Conservation (phyloP, 805 yeast species). For the Lipomyces spencermartinsiae region DNA sequence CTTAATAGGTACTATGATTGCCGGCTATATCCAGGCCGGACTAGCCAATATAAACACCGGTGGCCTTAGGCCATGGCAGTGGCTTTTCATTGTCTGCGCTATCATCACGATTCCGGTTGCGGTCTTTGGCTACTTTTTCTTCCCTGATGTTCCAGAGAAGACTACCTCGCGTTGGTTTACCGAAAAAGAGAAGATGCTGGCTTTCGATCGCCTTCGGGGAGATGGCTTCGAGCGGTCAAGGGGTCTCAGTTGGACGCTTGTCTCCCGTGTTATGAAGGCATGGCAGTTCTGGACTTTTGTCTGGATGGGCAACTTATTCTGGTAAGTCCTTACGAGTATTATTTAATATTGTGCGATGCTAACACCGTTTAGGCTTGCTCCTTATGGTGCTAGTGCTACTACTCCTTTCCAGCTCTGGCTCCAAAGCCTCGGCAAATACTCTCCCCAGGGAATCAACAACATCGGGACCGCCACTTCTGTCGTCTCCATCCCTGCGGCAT, state of each 20-base stretch:
- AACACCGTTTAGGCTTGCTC: slow-evolving; percentile 20
- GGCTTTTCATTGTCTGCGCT: slow-evolving; percentile 76
- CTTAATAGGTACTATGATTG: slow-evolving; percentile 67
- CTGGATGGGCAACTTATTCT: slow-evolving; percentile 50
- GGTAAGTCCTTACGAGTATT: slow-evolving; percentile 12
- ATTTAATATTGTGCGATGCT: not conserved
- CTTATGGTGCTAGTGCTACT: slow-evolving; percentile 53
- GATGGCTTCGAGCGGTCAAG: slow-evolving; percentile 45
- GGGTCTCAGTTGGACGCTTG: slow-evolving; percentile 46
- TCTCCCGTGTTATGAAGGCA: slow-evolving; percentile 55
- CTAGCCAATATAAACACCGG: slow-evolving; percentile 55
- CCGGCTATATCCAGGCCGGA: slow-evolving; percentile 68
- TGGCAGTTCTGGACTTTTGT: slow-evolving; percentile 53
- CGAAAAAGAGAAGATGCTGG: slow-evolving; percentile 62
- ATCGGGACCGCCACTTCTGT: slow-evolving; percentile 64
- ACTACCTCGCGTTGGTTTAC: slow-evolving; percentile 61
- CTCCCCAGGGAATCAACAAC: slow-evolving; percentile 56
- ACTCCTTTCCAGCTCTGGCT: slow-evolving; percentile 71
- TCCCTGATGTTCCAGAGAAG: slow-evolving; percentile 71
- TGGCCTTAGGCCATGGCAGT: slow-evolving; percentile 71
- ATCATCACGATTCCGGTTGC: slow-evolving; percentile 65
- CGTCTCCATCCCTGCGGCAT: slow-evolving; percentile 56
- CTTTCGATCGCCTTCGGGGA: slow-evolving; percentile 53
- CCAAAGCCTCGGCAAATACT: slow-evolving; percentile 54
- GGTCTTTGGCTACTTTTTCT: slow-evolving; percentile 57